Base-by-base conservation (phyloP, 768 basidiomycete genomes). In the Calocybe indica region DNA sequence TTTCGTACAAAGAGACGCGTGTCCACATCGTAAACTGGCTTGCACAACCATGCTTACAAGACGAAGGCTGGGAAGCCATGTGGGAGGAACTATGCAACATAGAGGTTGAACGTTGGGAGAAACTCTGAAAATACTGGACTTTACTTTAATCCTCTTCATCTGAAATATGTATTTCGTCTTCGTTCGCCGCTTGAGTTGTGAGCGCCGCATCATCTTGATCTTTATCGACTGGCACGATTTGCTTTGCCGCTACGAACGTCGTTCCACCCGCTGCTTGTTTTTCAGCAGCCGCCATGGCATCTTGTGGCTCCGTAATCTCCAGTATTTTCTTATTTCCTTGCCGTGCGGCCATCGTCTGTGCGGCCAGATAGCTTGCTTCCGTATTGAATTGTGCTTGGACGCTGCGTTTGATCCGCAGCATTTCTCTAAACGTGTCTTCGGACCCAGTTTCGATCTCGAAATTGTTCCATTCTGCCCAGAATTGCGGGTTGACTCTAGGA, bases 321-420 rank as follows among this genome's bases (percentile, higher is more conserved):
- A 69, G 71, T 11, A 69, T 58, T 43, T 70, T 70, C 49, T 70
- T 70, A 22, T 76, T 71, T 11, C 80, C 83, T 52, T 82, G 75
- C 48, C 76, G 73, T 15, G 85, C 81, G 2, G 84, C 83, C 46
- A 86, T 71, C 7, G 93, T 86, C 67, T 96, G 92, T 8, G 94
- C 94, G 6, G 91, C 91, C 47, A 96, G 72, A 65, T 92, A 95
- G 38, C 86, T 88, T 40, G 87, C 88, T 66, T 97, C 95, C 2
- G 96, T 99, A 65, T 99, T 98, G 75, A 96, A 99, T 60, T 93
- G 90, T 28, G 95, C 93, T 67, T 99, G 96, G 11, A 99, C 96
- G 57, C 94, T 93, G 48, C 96, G 83, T 69, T 95, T 96, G 73
- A 98, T 96, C 34, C 94, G 83, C 49, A 92, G 63, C 88, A 91